Evolutionary conservation across 2,329 filamentous ascomycete genomes (phyloP).

Genomic region (Epichloe gansuensis): DNA sequence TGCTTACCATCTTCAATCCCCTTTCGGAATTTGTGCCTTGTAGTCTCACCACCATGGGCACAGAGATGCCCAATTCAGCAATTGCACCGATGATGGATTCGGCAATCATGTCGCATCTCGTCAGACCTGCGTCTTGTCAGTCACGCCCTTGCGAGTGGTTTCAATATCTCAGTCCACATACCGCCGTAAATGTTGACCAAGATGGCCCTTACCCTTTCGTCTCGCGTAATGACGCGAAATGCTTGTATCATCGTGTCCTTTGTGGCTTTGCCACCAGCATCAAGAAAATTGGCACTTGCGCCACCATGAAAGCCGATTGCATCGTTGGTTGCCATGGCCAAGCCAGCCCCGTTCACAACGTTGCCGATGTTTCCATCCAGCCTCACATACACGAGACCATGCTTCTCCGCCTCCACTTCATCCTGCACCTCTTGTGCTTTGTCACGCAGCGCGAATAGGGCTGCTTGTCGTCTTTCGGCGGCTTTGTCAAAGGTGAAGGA

Average conservation of each 20-base stretch:
- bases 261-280: constrained; percentile 82
- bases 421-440: constrained; percentile 18
- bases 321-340: constrained; percentile 87
- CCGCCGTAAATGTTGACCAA: constrained; percentile 44
- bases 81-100: constrained; percentile 33
- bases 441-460: constrained; percentile 26
- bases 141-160: background rate
- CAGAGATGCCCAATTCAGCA: constrained; percentile 21
- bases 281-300: constrained; percentile 68
- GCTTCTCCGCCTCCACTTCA: constrained; percentile 30
- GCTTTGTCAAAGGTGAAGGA: constrained; percentile 36
- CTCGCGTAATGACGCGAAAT: constrained; percentile 60
- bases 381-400: constrained; percentile 70
- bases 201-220: constrained; percentile 56
- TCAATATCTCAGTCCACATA: constrained; percentile 7
- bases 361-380: constrained; percentile 56
- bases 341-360: constrained; percentile 75
- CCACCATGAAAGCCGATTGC: constrained; percentile 57
- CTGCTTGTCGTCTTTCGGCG: constrained; percentile 26
- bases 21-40: constrained; percentile 33
- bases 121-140: constrained; percentile 25
- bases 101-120: constrained; percentile 37
- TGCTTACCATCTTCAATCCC: constrained; percentile 26
- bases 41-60: constrained; percentile 33
- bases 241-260: constrained; percentile 64